phyloP scores from a whole-genome alignment of 169 alveolate genomes.

The Plasmodium chabaudi region DNA sequence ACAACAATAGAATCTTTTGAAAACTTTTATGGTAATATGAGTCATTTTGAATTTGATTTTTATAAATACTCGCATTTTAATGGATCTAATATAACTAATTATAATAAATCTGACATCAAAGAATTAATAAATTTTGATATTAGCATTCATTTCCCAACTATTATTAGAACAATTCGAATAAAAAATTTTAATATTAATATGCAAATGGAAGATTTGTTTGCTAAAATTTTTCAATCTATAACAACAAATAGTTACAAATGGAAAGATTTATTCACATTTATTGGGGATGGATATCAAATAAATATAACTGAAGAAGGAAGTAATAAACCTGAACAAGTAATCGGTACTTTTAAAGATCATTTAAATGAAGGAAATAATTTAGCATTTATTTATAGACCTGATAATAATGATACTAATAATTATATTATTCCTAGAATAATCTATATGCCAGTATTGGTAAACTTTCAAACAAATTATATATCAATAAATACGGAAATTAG shows the following conservation, averaged over 20 bases:
- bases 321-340: constrained; percentile 1
- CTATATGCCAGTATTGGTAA: constrained; percentile 56
- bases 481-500: constrained; percentile 31
- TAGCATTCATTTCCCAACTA: constrained; percentile 39
- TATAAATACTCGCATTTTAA: constrained; percentile 11
- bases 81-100: constrained; percentile 6
- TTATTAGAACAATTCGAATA: constrained; percentile 42
- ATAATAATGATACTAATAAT: constrained; percentile 39
- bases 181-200: constrained; percentile 55
- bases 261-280: constrained; percentile 36
- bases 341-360: constrained; percentile 15
- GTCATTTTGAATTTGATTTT: constrained; percentile 50
- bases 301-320: not conserved
- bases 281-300: constrained; percentile 7
- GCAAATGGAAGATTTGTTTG: constrained; percentile 35
- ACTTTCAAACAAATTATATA: constrained; percentile 57
- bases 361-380: constrained; percentile 27
- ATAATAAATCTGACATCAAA: not conserved
- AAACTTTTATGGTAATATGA: constrained; percentile 30
- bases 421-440: constrained; percentile 34
- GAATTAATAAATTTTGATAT: constrained; percentile 21
- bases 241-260: constrained; percentile 38
- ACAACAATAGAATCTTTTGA: constrained; percentile 65
- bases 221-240: constrained; percentile 31
- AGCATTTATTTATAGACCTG: constrained; percentile 41